phyloP scores from a whole-genome alignment of 169 alveolate species.

The Cryptosporidium bovis region DNA sequence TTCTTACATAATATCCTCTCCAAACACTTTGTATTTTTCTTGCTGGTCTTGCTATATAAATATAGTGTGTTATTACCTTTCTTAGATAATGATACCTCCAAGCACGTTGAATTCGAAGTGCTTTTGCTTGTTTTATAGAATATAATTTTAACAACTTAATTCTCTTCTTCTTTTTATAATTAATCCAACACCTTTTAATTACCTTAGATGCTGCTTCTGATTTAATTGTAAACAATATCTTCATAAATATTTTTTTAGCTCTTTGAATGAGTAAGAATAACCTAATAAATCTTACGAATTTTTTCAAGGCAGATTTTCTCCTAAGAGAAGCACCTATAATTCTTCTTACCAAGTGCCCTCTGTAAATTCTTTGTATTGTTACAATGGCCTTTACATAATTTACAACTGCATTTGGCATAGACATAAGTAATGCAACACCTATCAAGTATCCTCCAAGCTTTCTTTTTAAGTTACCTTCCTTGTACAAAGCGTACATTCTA shows the following conservation, averaged over 20 bases:
- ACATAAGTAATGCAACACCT: constrained; percentile 40
- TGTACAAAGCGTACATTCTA: constrained; percentile 27
- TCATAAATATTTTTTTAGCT: constrained; percentile 27
- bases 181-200: constrained; percentile 35
- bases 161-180: constrained; percentile 26
- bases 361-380: constrained; percentile 74
- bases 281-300: constrained; percentile 1
- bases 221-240: constrained; percentile 2
- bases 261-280: constrained; percentile 1
- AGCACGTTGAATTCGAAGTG: constrained; percentile 37
- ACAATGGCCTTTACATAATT: constrained; percentile 27
- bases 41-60: constrained; percentile 68
- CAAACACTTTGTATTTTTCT: constrained; percentile 77
- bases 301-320: constrained; percentile 29
- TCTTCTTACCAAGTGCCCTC: constrained; percentile 76
- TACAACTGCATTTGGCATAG: constrained; percentile 27
- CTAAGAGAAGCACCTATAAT: constrained; percentile 16
- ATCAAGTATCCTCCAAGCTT: constrained; percentile 2
- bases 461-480: constrained; percentile 8
- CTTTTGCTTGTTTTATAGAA: constrained; percentile 57
- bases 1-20: constrained; percentile 77
- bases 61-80: constrained; percentile 43
- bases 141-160: constrained; percentile 2
- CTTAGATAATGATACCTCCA: constrained; percentile 63
- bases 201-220: constrained; percentile 54